phyloP scores from a whole-genome alignment of 768 basidiomycete species.

The Scleroderma bovista region DNA sequence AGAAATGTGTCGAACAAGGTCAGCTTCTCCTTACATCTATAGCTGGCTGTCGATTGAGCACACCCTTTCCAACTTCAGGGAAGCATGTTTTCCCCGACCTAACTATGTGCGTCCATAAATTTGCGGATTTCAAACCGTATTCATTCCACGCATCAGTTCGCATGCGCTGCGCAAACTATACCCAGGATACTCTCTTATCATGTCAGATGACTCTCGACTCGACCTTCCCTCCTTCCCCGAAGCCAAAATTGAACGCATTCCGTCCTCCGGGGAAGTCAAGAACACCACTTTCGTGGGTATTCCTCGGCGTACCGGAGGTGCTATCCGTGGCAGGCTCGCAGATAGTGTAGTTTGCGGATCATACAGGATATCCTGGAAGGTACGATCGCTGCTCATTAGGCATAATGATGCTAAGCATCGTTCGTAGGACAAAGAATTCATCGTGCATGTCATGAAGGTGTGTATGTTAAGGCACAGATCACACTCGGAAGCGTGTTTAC shows the following conservation, averaged over 20 bases:
- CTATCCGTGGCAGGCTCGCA: conserved; percentile 46
- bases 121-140: conserved; percentile 5
- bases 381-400: conserved; percentile 22
- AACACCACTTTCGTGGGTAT: conserved; percentile 46
- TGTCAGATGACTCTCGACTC: conserved; percentile 42
- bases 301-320: conserved; percentile 32
- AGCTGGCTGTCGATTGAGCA: background rate
- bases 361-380: conserved; percentile 56
- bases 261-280: conserved; percentile 46
- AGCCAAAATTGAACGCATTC: conserved; percentile 38
- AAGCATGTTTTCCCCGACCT: conserved; percentile 42
- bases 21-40: conserved; percentile 5
- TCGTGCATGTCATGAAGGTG: conserved; percentile 50
- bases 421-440: conserved; percentile 47
- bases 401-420: conserved; percentile 2
- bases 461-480: conserved; percentile 9
- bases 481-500: background rate
- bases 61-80: conserved; percentile 41
- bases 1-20: conserved; percentile 51
- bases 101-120: conserved; percentile 35
- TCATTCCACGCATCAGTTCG: conserved; percentile 21
- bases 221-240: conserved; percentile 49
- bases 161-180: conserved; percentile 52
- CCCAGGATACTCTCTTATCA: conserved; percentile 55
- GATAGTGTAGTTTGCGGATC: conserved; percentile 49